Base-by-base conservation (phyloP, 352 stramenopile genomes). In the Globisporangium nodosum region DNA sequence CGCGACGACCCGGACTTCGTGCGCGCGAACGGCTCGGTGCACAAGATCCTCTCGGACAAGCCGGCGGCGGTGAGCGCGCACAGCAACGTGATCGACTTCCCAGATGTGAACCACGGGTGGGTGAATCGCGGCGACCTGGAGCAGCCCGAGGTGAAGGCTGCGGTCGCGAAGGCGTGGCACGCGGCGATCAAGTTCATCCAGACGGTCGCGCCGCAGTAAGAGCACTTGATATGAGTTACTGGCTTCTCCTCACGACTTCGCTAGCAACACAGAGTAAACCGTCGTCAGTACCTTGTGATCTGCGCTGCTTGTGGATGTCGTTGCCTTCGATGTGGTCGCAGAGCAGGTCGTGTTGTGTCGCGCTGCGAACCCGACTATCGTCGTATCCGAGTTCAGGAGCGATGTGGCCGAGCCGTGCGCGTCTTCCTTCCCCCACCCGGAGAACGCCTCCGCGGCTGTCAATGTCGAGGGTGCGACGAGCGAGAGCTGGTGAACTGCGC, bases 41-140 rank as follows among this genome's bases (percentile, higher is more conserved):
- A 85, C 54, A 70, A 69, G 54, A 74, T 81, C 39, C 68, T 85
- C 3, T 13, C 33, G 27, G 35, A 13, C n/a, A 61, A 63, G 12
- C 40, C 40, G 4, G 40, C 7, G 3, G 40, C 3, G 13, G 55
- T 68, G 18, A 48, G 52, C 21, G 43, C 58, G 48, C 51, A 60
- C 49, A 63, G 64, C 65, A 12, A 63, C 9, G 72, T 78, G 13
- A 47, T 77, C 11, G 66, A 83, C 58, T 90, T 84, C 64, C 58
- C 61, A 12, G 52, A 76, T 31, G 66, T 78, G 39, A 64, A 74
- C 27, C 73, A 87, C 48, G 72, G 73, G 47, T 90, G 75, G 75
- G 75, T 86, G 49, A 79, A 81, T 69, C 72, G 76, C 56, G 73
- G 73, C 20, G 71, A 86, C 47, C 20, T 87, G n/a, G 58, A 68